Base-by-base conservation (phyloP, 2,329 filamentous ascomycete species). In the Graphilbum fragrans region DNA sequence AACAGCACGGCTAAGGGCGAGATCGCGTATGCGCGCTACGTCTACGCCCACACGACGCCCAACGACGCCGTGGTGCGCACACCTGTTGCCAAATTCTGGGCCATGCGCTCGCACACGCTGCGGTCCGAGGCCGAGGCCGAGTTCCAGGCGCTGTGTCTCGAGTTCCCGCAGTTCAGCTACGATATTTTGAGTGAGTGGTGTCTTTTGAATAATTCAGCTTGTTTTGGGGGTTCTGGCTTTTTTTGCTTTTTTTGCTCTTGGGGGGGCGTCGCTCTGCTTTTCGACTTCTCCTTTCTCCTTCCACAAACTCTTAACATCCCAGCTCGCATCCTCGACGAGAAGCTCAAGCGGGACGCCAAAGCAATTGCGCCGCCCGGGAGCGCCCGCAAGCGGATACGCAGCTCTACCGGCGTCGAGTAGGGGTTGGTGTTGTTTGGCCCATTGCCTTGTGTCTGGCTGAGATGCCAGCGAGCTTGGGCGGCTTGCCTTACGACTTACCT, bases 71-170 rank as follows among this genome's bases (percentile, higher is more conserved):
- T 74, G 3, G 86, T 94, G 52, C 78, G 87, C 51, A 82, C 77
- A 49, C 86, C 87, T 1, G 78, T 94, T 39, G 86, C 85, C n/a
- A 82, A 80, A 41, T 94, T 93, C 67, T 94, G 87, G 87, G 86
- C 86, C 6, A 81, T 75, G 37, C 72, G 84, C 46, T 80, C 75
- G 45, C 86, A 92, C 63, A 80, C 85, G 12, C 66, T 94, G 48
- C 81, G 88, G 17, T 73, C 88, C 60, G 86, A 94, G 61, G 86
- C 87, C 31, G 86, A 93, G 61, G 72, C 76, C 7, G 85, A 93
- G 62, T 94, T 94, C 73, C 78, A 80, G 58, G 61, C 72, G 36
- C 76, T 94, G 61, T 94, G 88, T 64, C 65, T 94, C 58, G 84
- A 94, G 63, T 87, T 80, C 57, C 88, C 88, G 17, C 82, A 93